phyloP scores from a whole-genome alignment of 768 basidiomycete species.

The Paxillus rubicundulus region DNA sequence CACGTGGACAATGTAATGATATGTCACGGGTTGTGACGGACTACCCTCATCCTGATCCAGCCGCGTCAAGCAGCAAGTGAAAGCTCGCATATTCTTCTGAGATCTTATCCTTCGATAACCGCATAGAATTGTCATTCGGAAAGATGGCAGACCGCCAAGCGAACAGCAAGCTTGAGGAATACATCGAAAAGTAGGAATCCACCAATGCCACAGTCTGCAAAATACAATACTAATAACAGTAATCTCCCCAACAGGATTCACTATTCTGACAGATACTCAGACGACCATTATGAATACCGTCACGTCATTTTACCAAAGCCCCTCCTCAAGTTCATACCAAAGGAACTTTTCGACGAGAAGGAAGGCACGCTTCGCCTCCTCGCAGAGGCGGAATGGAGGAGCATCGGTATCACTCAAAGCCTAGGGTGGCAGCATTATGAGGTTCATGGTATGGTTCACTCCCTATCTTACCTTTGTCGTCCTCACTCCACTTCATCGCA shows the following conservation, averaged over 20 bases:
- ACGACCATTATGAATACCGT: conserved; percentile 92
- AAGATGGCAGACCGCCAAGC: conserved; percentile 36
- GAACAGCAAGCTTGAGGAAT: conserved; percentile 64
- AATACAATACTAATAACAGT: conserved; percentile 15
- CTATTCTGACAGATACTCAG: conserved; percentile 89
- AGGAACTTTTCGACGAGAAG: conserved; percentile 76
- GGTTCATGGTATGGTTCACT: conserved; percentile 72
- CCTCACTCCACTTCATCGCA: conserved; percentile 30
- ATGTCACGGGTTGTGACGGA: conserved; percentile 1
- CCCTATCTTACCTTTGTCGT: background rate
- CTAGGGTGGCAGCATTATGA: conserved; percentile 97
- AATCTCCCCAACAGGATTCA: conserved; percentile 57
- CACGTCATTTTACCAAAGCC: conserved; percentile 97
- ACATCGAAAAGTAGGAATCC: conserved; percentile 67
- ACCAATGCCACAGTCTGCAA: conserved; percentile 5
- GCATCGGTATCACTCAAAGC: conserved; percentile 94
- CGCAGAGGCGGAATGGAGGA: conserved; percentile 89
- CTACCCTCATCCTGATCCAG: background rate
- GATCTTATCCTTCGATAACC: conserved; percentile 3
- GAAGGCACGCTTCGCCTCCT: conserved; percentile 79
- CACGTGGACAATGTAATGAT: conserved; percentile 20
- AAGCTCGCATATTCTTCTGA: background rate
- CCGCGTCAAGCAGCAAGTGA: background rate
- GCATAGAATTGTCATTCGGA: conserved; percentile 9
- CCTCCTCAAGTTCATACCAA: conserved; percentile 90